phyloP scores from a whole-genome alignment of 495 filamentous ascomycete genomes.

The Hypoxylon lienhwacheense region DNA sequence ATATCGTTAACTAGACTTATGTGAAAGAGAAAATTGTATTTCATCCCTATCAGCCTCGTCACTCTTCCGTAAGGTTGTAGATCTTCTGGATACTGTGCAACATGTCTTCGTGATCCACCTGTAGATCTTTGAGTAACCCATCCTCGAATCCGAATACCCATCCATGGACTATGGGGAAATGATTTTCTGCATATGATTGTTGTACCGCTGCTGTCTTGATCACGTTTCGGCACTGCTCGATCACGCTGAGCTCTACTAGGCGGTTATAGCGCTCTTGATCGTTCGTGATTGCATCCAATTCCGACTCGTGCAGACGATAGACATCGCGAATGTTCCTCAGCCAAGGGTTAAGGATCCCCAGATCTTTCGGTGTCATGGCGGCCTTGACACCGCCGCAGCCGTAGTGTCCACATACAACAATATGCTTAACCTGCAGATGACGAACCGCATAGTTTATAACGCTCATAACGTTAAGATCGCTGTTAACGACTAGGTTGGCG shows the following conservation, averaged over 20 bases:
- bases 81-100: conserved; percentile 57
- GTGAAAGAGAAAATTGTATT: conserved; percentile 44
- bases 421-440: conserved; percentile 63
- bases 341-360: conserved; percentile 64
- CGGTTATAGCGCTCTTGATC: conserved; percentile 53
- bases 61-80: conserved; percentile 50
- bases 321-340: conserved; percentile 64
- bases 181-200: conserved; percentile 53
- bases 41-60: conserved; percentile 13
- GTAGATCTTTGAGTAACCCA: conserved; percentile 56
- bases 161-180: conserved; percentile 58
- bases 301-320: conserved; percentile 58
- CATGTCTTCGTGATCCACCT: conserved; percentile 50
- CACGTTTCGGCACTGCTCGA: conserved; percentile 60
- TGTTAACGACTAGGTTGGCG: conserved; percentile 62
- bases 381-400: conserved; percentile 66
- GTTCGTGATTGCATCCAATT: conserved; percentile 56
- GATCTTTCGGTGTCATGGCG: conserved; percentile 59
- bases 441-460: conserved; percentile 64
- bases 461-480: conserved; percentile 62
- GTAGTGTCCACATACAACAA: conserved; percentile 67
- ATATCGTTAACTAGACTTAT: conserved; percentile 48
- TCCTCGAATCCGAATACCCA: conserved; percentile 60
- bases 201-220: conserved; percentile 62
- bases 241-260: conserved; percentile 62